phyloP scores from a whole-genome alignment of 2,329 filamentous ascomycete species.

The Ramularia endophylla region DNA sequence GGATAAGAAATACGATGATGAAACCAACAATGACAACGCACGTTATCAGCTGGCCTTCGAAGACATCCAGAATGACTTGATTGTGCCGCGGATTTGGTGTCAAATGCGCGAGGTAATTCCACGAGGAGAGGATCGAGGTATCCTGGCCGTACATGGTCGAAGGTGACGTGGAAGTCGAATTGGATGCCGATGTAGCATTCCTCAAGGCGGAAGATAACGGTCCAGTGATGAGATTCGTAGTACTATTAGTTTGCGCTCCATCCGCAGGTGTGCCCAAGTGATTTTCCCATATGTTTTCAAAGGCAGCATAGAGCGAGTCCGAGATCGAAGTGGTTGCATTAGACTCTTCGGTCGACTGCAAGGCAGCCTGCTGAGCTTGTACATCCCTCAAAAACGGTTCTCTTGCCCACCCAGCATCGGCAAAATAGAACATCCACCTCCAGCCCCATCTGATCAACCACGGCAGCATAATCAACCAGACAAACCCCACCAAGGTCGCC shows the following conservation, averaged over 20 bases:
- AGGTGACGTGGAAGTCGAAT: slow-evolving; percentile 4
- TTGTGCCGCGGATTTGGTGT: slow-evolving; percentile 70
- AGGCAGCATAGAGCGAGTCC: neutral
- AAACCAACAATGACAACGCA: slow-evolving; percentile 86
- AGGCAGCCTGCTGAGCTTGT: slow-evolving; percentile 8
- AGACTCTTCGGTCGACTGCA: slow-evolving; percentile 7
- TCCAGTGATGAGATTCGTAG: slow-evolving; percentile 6
- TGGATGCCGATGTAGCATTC: slow-evolving; percentile 5
- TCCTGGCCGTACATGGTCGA: slow-evolving; percentile 12
- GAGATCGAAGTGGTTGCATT: slow-evolving; percentile 6
- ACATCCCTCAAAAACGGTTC: slow-evolving; percentile 31
- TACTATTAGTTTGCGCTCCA: slow-evolving; percentile 2
- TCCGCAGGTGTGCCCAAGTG: slow-evolving; percentile 2
- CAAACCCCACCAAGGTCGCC: slow-evolving; percentile 68
- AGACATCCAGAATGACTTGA: slow-evolving; percentile 68
- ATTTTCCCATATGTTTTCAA: slow-evolving; percentile 1
- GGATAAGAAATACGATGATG: slow-evolving; percentile 91
- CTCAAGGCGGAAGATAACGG: slow-evolving; percentile 6
- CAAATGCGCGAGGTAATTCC: slow-evolving; percentile 49
- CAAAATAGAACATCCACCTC: slow-evolving; percentile 92
- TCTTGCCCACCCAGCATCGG: slow-evolving; percentile 63
- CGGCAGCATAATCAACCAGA: slow-evolving; percentile 86
- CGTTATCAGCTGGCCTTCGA: slow-evolving; percentile 93
- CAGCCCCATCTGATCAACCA: slow-evolving; percentile 88
- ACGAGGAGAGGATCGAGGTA: slow-evolving; percentile 26